Conservation (phyloP, 106 monocot species). For the Narthecium ossifragum region DNA sequence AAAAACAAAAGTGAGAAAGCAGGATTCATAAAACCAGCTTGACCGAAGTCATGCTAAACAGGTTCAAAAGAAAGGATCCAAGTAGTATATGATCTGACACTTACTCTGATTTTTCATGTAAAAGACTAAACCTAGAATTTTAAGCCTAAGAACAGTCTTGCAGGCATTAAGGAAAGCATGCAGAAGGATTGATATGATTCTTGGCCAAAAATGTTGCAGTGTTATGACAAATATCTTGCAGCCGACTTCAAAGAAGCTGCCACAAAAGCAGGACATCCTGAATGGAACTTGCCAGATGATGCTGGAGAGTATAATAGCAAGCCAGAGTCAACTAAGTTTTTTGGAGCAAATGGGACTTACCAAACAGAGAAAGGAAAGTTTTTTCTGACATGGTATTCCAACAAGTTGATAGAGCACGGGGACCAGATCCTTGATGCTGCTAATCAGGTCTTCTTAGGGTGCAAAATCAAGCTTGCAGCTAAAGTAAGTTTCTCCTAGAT, state of each 20-base stretch:
- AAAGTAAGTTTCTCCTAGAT: conserved; percentile 28
- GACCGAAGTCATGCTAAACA: no score
- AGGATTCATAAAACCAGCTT: no score
- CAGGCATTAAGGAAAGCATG: no score
- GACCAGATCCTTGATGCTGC: conserved; percentile 49
- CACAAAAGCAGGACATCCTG: conserved; percentile 35
- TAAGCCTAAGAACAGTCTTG: no score
- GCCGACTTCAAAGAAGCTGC: conserved; percentile 35
- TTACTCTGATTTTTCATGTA: no score
- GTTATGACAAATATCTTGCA: conserved; percentile 50
- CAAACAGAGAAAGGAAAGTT: conserved; percentile 31
- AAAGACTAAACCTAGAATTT: no score
- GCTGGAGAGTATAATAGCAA: conserved; percentile 58
- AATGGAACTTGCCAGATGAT: conserved; percentile 55
- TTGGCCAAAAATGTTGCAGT: conserved; percentile 19
- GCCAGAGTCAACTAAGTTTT: conserved; percentile 42
- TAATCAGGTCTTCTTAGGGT: conserved; percentile 38
- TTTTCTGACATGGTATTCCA: conserved; percentile 73
- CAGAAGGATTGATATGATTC: no score
- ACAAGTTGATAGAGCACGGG: conserved; percentile 48
- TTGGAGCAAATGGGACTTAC: conserved; percentile 31
- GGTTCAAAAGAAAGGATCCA: no score
- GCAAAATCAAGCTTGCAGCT: conserved; percentile 51
- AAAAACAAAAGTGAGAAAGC: no score
- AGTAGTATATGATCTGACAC: no score